Evolutionary conservation across 2,329 filamentous ascomycete genomes (phyloP), one percentile per base, ranked within the genome.

Genomic region (Thyridium curvatum): DNA sequence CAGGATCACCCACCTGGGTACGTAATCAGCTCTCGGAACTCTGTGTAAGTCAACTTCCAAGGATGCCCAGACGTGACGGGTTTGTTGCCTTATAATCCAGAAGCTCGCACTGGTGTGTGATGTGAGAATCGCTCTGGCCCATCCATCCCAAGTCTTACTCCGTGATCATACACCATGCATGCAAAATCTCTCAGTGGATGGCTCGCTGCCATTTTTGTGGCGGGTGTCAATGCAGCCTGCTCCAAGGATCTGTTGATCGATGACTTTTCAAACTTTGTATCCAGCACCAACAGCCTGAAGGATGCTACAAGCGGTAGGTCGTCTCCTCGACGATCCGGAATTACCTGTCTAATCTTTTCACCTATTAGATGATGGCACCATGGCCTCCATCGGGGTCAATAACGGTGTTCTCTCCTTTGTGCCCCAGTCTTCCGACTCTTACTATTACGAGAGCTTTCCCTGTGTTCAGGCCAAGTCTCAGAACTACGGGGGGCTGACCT

Each of bases 281-380:
- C 33, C 17, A 29, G 29, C 18, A 18, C 35, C 32, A 44, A 44
- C 37, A 44, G 37, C 42, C 31, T 40, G 35, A 44, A 42, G 35
- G 30, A 38, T 10, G 30, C 40, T 0, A 41, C 42, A 16, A 44
- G 42, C 29, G 42, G 42, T 41, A 40, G 5, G 39, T 8, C 4
- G 21, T 14, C 7, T 21, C 8, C 3, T 4, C 12, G 21, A 30
- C 12, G 4, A 6, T 8, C 13, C 3, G 16, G 12, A 13, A 18
- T n/a, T 18, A 15, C 12, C 5, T 4, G 5, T 10, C 21, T 16
- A 4, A 35, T 12, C 12, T 4, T 18, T 16, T 10, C 32, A n/a
- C n/a, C n/a, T n/a, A n/a, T n/a, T n/a, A 44, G 42, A 44, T 16
- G 42, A 44, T 37, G 39, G 41, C 31, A 41, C 32, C 32, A 44